These are phyloP conservation scores for Phytophthora tentaculata DNA, from an alignment of 352 stramenopile species.

Conservation along the genomic window DNA sequence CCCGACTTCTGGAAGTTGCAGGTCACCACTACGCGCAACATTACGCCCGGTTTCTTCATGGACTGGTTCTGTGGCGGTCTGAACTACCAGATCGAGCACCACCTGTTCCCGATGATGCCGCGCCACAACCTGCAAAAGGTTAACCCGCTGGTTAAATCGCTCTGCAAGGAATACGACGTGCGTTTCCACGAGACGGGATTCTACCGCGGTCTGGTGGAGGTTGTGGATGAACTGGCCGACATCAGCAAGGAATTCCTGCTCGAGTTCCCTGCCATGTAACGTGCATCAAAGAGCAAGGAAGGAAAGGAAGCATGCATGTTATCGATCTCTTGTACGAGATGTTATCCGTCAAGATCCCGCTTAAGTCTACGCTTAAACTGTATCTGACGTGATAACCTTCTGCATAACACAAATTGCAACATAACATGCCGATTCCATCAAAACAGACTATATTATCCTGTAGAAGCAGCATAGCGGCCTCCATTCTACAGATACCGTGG, in stretches of 20 bases:
- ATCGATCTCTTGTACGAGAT: constrained; percentile 27
- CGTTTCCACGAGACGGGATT: constrained; percentile 97
- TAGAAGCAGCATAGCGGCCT: not conserved
- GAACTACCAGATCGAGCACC: constrained; percentile 99
- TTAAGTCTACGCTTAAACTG: constrained; percentile 7
- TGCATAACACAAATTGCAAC: not conserved
- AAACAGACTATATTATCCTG: constrained; percentile 13
- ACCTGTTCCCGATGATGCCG: constrained; percentile 98
- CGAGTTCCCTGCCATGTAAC: constrained; percentile 99
- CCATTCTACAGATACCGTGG: constrained; percentile 46
- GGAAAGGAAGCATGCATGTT: constrained; percentile 29
- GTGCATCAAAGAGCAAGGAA: not conserved
- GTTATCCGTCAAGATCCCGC: not conserved
- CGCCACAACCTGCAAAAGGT: constrained; percentile 95
- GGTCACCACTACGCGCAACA: constrained; percentile 98
- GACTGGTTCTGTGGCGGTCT: constrained; percentile 99
- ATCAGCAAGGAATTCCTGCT: constrained; percentile 96
- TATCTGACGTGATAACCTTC: constrained; percentile 4
- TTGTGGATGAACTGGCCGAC: constrained; percentile 93
- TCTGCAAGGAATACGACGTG: constrained; percentile 97
- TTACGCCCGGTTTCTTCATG: constrained; percentile 93
- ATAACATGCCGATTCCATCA: not conserved
- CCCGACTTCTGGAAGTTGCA: constrained; percentile 99
- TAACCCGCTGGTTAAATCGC: constrained; percentile 95
- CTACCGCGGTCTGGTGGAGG: constrained; percentile 92